These are phyloP conservation scores for Hanseniaspora lachancei DNA, from an alignment of 805 yeast species.

Conservation along the genomic window DNA sequence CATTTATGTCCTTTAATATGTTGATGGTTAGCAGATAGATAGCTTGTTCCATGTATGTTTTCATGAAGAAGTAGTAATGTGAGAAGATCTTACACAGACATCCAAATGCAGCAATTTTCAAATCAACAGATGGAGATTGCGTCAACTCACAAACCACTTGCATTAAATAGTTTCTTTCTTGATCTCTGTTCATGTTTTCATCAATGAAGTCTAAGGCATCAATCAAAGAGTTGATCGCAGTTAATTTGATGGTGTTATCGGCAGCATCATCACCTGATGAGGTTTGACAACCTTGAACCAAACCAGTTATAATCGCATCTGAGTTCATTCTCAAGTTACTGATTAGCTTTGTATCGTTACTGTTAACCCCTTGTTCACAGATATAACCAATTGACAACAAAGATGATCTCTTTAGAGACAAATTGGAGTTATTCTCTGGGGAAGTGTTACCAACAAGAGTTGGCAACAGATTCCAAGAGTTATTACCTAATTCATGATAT, in stretches of 20 bases:
- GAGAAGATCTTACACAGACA: conserved; percentile 87
- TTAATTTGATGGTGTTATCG: conserved; percentile 74
- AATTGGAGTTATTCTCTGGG: conserved; percentile 57
- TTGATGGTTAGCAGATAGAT: conserved; percentile 74
- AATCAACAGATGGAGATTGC: conserved; percentile 67
- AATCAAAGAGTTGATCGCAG: conserved; percentile 85
- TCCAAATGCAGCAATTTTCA: conserved; percentile 91
- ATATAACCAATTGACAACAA: conserved; percentile 85
- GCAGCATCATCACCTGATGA: conserved; percentile 26
- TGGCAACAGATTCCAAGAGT: conserved; percentile 77
- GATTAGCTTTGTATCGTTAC: conserved; percentile 1
- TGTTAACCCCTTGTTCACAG: conserved; percentile 60
- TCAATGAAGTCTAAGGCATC: conserved; percentile 83
- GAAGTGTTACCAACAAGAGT: conserved; percentile 77
- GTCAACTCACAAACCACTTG: conserved; percentile 98
- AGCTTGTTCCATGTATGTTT: conserved; percentile 94
- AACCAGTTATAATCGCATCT: conserved; percentile 85
- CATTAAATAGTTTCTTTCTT: conserved; percentile 94
- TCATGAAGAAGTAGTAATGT: conserved; percentile 77
- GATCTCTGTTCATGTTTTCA: conserved; percentile 78
- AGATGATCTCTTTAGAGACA: conserved; percentile 69
- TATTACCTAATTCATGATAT: conserved; percentile 79
- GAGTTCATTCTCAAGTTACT: conserved; percentile 27
- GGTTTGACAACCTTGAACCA: conserved; percentile 88
- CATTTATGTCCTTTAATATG: conserved; percentile 63